Base-by-base conservation (phyloP, 495 filamentous ascomycete genomes). In the Penicillium samsonianum region DNA sequence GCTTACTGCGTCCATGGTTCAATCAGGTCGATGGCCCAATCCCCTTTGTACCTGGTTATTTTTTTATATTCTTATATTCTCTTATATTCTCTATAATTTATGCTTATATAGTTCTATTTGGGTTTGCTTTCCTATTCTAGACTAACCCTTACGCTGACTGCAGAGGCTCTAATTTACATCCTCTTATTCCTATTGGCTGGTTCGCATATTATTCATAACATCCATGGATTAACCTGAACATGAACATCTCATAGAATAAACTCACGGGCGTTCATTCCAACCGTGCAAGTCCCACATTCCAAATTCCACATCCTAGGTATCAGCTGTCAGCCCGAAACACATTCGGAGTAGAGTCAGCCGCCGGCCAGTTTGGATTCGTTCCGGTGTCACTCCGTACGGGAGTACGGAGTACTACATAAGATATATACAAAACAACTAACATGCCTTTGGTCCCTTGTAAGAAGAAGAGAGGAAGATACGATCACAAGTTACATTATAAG, bases 1-100 rank as follows among this genome's bases (percentile, higher is more conserved):
- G 56, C 48, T 60, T 55, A 42, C 40, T 17, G 20, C 20, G 35
- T 26, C 42, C 51, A 20, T 50, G 52, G 37, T 42, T 47, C 49
- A 17, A 17, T 17, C 47, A 30, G 53, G 37, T 38, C 37, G 5
- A 48, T 35, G 42, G 44, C 33, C 20, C 35, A 51, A 38, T 51
- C 30, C 17, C 17, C 14, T 23, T 22, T 50, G 19, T 50, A 16
- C 10, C 17, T 26, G 43, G 43, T 11, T n/a, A 45, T 20, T 5
- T 11, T 42, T 16, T 5, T 16, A 7, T 5, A 35, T 35, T 35
- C 11, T 12, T 4, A 14, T 5, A 35, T 14, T 35, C 5, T 35
- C 12, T 5, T 33, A 33, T 10, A 33, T 33, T 33, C 1, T 33
- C 11, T 33, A 35, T 22, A 12, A 19, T 42, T 25, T 44, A 6